Base-by-base conservation (phyloP, 768 basidiomycete genomes). In the Clavulina sp. region DNA sequence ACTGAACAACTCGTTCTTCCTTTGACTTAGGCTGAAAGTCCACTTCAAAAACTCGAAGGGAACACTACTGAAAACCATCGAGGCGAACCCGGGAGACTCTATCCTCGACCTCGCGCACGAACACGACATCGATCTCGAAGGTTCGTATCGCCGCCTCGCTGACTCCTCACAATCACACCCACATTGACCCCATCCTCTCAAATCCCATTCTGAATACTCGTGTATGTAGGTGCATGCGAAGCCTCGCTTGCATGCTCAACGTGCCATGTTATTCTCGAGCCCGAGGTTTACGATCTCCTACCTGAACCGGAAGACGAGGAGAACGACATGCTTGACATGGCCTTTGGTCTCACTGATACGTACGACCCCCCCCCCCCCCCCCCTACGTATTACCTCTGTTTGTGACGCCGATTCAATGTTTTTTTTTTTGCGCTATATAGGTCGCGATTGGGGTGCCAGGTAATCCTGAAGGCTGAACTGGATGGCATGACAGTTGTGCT, bases 261-360 rank as follows among this genome's bases (percentile, higher is more conserved):
- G 21, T 99, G 93, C 64, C 93, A 99, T 63, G 77, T 97, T 52
- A 87, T 99, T 53, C 71, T 92, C 50, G 70, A 78, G 24, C 74
- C 74, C 21, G 80, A 89, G 60, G 72, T 80, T 54, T 96, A 91
- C 63, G 86, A 96, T 64, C 63, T 74, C 44, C 73, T 97, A 2
- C 82, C 86, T 1, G 93, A 97, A 61, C 92, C 93, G 3, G 84
- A 84, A 51, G 93, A 97, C 57, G 93, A 99, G 62, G 93, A 99
- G 68, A 99, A 96, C 60, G 92, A 89, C 60, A 91, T 92, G 88
- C 75, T 99, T 34, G 93, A 96, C 64, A 86, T 97, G 74, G 93
- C 93, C 3, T 97, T 96, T 60, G 95, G 88, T 0, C 71, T 97
- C 49, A 92, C 89, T 0, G 93, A 96, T 60, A 96, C 93, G 58